Evolutionary conservation across 495 filamentous ascomycete genomes (phyloP).

Genomic region (Saxophila tyrrhenica): DNA sequence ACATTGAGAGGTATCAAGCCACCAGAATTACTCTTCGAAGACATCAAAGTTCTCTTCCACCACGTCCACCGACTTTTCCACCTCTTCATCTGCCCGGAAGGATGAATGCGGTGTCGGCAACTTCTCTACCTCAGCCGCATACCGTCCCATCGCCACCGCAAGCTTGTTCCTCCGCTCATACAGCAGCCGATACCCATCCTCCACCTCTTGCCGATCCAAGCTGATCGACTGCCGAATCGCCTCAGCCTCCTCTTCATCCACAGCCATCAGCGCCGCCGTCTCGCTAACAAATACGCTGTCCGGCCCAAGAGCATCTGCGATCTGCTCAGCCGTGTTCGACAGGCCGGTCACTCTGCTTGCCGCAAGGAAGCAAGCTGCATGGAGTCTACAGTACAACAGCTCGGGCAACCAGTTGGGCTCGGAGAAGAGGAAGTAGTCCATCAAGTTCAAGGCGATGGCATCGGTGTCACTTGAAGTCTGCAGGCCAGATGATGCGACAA

Average conservation of each 20-base stretch:
- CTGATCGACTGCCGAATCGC: background rate
- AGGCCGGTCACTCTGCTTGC: background rate
- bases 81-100: background rate
- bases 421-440: background rate
- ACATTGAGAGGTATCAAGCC: background rate
- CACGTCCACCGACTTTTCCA: background rate
- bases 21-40: background rate
- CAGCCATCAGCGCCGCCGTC: background rate
- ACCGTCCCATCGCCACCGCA: background rate
- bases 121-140: background rate
- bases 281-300: background rate
- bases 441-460: background rate
- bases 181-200: background rate
- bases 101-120: background rate
- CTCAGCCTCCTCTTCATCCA: background rate
- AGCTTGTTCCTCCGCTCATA: background rate
- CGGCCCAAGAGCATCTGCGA: background rate
- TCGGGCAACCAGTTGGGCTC: background rate
- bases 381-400: background rate
- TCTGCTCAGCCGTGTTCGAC: background rate
- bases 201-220: background rate
- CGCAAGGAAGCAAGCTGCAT: background rate
- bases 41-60: background rate
- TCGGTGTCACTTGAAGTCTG: background rate
- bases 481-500: background rate